phyloP scores from a whole-genome alignment of 2,329 filamentous ascomycete species.

The Monilinia laxa region DNA sequence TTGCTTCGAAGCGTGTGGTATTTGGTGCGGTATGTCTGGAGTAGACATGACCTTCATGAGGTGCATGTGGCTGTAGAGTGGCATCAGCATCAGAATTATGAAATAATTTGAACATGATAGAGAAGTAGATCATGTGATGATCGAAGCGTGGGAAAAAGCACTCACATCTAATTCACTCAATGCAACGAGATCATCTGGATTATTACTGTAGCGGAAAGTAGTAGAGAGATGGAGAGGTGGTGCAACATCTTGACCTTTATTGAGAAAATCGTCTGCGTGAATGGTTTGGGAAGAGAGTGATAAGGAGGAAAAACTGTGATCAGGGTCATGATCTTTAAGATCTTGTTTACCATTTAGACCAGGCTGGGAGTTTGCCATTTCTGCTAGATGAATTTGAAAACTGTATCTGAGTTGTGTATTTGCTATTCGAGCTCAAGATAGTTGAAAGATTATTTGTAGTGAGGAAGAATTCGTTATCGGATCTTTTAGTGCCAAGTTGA shows the following conservation, averaged over 20 bases:
- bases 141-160: conserved; percentile 14
- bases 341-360: conserved; percentile 27
- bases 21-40: conserved; percentile 78
- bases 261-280: conserved; percentile 78
- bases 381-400: not conserved
- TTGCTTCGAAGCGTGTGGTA: conserved; percentile 78
- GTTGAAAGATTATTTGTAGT: not conserved
- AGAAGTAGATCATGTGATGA: conserved; percentile 31
- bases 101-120: not conserved
- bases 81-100: conserved; percentile 41
- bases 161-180: conserved; percentile 58
- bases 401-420: not conserved
- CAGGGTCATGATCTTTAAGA: conserved; percentile 25
- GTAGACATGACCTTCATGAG: conserved; percentile 72
- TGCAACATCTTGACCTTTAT: conserved; percentile 74
- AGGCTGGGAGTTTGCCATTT: conserved; percentile 28
- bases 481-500: not conserved
- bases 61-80: conserved; percentile 40
- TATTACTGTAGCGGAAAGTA: conserved; percentile 76
- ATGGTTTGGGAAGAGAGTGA: conserved; percentile 70
- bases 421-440: not conserved
- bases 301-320: conserved; percentile 38
- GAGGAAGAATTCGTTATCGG: not conserved
- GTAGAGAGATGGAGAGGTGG: conserved; percentile 89
- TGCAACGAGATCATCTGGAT: conserved; percentile 63